Conservation (phyloP, 768 basidiomycete genomes). For the Roridomyces roridus region DNA sequence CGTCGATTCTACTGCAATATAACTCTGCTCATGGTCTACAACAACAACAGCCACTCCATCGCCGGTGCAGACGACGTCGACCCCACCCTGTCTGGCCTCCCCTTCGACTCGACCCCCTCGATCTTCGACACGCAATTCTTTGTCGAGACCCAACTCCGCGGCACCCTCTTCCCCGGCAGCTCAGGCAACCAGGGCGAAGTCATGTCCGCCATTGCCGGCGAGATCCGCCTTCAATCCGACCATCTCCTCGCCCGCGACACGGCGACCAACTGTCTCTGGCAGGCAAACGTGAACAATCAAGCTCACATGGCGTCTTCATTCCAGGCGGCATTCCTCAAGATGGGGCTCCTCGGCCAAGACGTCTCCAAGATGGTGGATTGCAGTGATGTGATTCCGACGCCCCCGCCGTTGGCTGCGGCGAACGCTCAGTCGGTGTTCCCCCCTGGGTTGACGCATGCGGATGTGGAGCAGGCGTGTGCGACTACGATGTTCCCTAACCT, state of each 20-base stretch:
- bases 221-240: conserved; percentile 23
- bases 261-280: conserved; percentile 6
- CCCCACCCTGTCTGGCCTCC: conserved; percentile 6
- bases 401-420: conserved; percentile 19
- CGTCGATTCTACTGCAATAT: background rate
- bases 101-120: conserved; percentile 29
- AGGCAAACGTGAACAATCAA: conserved; percentile 27
- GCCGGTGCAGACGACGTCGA: conserved; percentile 7
- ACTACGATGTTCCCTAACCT: conserved; percentile 9
- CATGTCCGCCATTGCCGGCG: conserved; percentile 16
- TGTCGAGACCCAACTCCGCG: conserved; percentile 26
- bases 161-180: conserved; percentile 25
- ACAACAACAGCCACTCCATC: background rate
- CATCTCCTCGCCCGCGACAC: conserved; percentile 4
- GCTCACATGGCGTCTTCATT: conserved; percentile 30
- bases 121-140: conserved; percentile 31
- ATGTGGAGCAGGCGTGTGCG: conserved; percentile 26
- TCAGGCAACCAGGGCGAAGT: conserved; percentile 19
- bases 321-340: conserved; percentile 39
- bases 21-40: background rate
- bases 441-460: conserved; percentile 24
- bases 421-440: conserved; percentile 29
- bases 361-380: conserved; percentile 39
- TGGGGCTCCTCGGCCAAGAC: conserved; percentile 39
- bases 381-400: conserved; percentile 39